phyloP scores from a whole-genome alignment of 108 stramenopile genomes.

The Cyclotella kingstonii region DNA sequence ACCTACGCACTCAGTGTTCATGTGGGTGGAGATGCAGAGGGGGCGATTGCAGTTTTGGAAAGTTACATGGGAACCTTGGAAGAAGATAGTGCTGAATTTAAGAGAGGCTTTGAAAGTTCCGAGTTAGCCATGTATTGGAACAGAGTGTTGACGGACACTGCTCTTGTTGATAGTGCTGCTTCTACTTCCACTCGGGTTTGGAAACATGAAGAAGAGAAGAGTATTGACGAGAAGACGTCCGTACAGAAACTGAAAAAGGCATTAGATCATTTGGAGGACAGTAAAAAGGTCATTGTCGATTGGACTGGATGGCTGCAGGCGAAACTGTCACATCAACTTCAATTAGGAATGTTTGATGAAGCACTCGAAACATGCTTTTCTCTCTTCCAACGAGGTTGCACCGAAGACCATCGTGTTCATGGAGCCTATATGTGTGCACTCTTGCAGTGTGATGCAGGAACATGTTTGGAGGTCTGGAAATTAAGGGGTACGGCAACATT shows the following conservation, averaged over 20 bases:
- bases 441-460: conserved; percentile 51
- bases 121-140: conserved; percentile 94
- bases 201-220: no score
- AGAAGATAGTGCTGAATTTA: conserved; percentile 62
- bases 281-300: conserved; percentile 70
- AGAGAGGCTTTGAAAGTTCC: conserved; percentile 82
- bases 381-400: conserved; percentile 70
- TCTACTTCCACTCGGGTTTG: no score
- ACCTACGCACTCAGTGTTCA: conserved; percentile 92
- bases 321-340: conserved; percentile 70
- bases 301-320: conserved; percentile 61
- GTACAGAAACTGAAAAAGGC: conserved; percentile 59
- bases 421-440: conserved; percentile 89
- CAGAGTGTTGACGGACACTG: conserved; percentile 74
- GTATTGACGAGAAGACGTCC: no score
- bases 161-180: no score
- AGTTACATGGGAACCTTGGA: conserved; percentile 75
- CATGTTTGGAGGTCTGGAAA: conserved; percentile 42
- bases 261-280: conserved; percentile 72
- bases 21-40: conserved; percentile 70
- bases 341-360: conserved; percentile 62
- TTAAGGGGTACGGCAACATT: conserved; percentile 67
- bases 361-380: conserved; percentile 61
- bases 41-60: conserved; percentile 88
- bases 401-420: conserved; percentile 91